A percentile compares a stretch with the other conserved stretches of the same genome.
Conservation (phyloP, 2,329 filamentous ascomycete species). For the Clonostachys rhizophaga region DNA sequence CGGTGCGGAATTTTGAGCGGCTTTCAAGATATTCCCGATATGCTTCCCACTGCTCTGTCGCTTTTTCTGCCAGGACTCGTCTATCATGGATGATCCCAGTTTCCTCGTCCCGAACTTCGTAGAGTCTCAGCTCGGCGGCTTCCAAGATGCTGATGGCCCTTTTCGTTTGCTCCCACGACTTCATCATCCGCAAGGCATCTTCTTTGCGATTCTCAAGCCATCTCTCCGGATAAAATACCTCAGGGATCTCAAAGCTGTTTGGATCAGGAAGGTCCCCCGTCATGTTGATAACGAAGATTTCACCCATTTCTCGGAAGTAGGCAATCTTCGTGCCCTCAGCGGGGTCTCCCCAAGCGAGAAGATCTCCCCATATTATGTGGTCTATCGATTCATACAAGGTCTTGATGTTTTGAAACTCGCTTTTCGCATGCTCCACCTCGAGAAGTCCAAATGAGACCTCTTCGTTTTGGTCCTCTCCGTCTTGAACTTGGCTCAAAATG, state of each 20-base stretch:
- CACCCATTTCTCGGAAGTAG: conserved; percentile 37
- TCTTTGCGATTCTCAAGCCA: conserved; percentile 40
- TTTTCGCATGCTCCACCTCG: conserved; percentile 28
- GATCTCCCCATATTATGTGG: conserved; percentile 40
- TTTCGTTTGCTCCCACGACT: conserved; percentile 24
- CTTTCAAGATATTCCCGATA: conserved; percentile 27
- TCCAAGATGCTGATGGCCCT: conserved; percentile 12
- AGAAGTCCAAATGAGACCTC: conserved; percentile 31
- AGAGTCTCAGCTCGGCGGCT: conserved; percentile 14
- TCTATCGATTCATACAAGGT: conserved; percentile 44
- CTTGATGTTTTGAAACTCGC: conserved; percentile 29
- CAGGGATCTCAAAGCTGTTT: conserved; percentile 39
- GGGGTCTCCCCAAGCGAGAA: conserved; percentile 26
- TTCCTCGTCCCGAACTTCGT: conserved; percentile 18
- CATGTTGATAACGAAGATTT: conserved; percentile 45
- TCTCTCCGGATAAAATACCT: conserved; percentile 47
- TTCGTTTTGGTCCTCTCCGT: conserved; percentile 18
- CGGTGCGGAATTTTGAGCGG: conserved; percentile 24
- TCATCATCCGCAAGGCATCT: conserved; percentile 39
- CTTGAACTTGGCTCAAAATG: conserved; percentile 14
- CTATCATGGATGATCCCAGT: conserved; percentile 16
- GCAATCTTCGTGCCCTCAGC: conserved; percentile 32
- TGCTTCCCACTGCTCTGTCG: conserved; percentile 20
- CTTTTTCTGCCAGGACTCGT: conserved; percentile 19
- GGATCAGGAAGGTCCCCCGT: conserved; percentile 33